Base-by-base conservation (phyloP, 805 yeast genomes). In the Starmerella cellae region DNA sequence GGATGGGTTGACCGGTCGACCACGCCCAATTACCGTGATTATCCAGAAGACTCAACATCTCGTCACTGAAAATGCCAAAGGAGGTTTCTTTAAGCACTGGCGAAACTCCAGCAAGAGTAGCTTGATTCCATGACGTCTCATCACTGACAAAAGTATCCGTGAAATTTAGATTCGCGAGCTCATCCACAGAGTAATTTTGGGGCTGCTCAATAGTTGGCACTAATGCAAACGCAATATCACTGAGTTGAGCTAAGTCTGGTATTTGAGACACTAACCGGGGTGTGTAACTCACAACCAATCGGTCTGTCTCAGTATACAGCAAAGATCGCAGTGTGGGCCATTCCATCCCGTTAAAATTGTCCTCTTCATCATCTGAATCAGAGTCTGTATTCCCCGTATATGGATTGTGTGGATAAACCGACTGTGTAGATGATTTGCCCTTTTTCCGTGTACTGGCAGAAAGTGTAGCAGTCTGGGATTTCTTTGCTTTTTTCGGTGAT, bases 11-110 rank as follows among this genome's bases (percentile, higher is more conserved):
- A 9, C 61, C 58, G 0, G 66, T 55, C 0, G 68, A 71, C 95
- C 95, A 85, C 2, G 88, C 71, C 95, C 95, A 85, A 29, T 71
- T 43, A 13, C 56, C 8, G 69, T 56, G 14, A 6, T 19, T 9
- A 10, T 47, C 14, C 56, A 48, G 35, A 51, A 13, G 59, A 28
- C 35, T 18, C 13, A 32, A 16, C 20, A 60, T 37, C 5, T 45
- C 43, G 3, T 31, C 18, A 17, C 44, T 24, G 14, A 35, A 34
- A 5, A 52, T 21, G 14, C 33, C 45, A 3, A 43, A 16, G 2
- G 23, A 18, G 11, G 67, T 48, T 49, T 73, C 38, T 60, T 70
- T 60, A 23, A 84, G 56, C 0, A 83, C 67, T 0, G 94, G 84
- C 0, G 82, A 68, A 41, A 64, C 70, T 0, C 95, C 96, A 51